Evolutionary conservation across 257 asterid genomes (phyloP), one percentile per base, ranked within the genome.

Genomic region (Fraxinus americana): DNA sequence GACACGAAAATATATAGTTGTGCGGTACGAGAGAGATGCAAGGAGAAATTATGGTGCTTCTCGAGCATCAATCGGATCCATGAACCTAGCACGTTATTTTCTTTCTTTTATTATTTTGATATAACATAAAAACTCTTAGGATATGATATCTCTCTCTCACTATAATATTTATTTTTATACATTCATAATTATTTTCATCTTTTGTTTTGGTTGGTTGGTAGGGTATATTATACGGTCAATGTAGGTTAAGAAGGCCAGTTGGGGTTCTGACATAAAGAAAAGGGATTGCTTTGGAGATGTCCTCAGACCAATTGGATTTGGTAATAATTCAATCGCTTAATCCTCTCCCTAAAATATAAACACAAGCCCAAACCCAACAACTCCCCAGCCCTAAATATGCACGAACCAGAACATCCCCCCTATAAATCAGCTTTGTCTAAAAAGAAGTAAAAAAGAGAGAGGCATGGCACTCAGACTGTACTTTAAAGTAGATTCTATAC

Each of bases 171-270:
- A 38, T 7, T 70, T 10, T 36, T 50, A 13, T 71, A 29, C 59
- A 48, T 52, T 52, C 23, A 67, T 29, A 54, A 48, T 52, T 34
- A 71, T 54, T 23, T 70, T 70, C 69, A 73, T 57, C 71, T 57
- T 73, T 77, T 39, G 75, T 52, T 74, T 74, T 66, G 79, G 84
- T 83, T 83, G 84, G 80, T 77, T 72, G 48, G 38, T 52, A 71
- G 78, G 78, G 83, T 48, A 80, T 84, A 61, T 13, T 10, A 70
- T 73, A 74, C 72, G 72, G 82, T 77, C 75, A 80, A 80, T 83
- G 82, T 78, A 77, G 80, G 84, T 83, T 80, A 83, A 77, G 76
- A 83, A 73, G 50, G 82, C 70, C 54, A 54, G 43, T 73, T 50
- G 43, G 75, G 72, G 27, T 43, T 77, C 79, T 79, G 77, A 75